Evolutionary conservation across 2,329 filamentous ascomycete genomes (phyloP).

Genomic region (Cladophialophora psammophila): DNA sequence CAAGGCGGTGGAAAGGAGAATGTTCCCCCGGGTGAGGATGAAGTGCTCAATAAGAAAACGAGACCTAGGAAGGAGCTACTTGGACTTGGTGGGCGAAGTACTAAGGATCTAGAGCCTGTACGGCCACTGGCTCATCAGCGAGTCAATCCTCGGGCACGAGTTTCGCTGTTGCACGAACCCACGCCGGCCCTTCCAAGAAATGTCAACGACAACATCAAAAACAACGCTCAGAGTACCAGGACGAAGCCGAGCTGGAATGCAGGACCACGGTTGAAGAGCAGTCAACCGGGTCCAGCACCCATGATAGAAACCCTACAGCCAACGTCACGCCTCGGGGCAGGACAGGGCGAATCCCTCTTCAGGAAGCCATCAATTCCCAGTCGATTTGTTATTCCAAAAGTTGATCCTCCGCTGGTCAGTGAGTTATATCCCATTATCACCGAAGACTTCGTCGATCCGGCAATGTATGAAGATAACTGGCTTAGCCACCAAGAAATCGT

Average conservation of each 20-base stretch:
- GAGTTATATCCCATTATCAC: conserved; percentile 60
- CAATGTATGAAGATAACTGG: conserved; percentile 70
- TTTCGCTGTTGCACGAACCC: neutral
- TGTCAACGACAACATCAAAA: conserved; percentile 1
- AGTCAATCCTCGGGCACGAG: neutral
- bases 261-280: conserved; percentile 7
- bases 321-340: neutral
- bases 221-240: neutral
- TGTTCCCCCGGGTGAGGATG: conserved; percentile 58
- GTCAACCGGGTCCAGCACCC: conserved; percentile 2
- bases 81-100: neutral
- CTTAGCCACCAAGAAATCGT: conserved; percentile 67
- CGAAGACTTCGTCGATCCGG: conserved; percentile 63
- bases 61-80: neutral
- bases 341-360: neutral
- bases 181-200: conserved; percentile 17
- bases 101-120: neutral
- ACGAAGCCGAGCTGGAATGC: conserved; percentile 28
- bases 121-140: neutral
- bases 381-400: conserved; percentile 35
- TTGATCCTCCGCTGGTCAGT: conserved; percentile 35
- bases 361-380: conserved; percentile 30
- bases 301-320: neutral
- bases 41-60: conserved; percentile 5
- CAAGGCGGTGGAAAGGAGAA: conserved; percentile 69